Percentiles rank a stretch among this genome's conserved stretches.
Evolutionary conservation across 176 grass and related monocot species (phyloP).

Genomic region (Metroxylon sagu): DNA sequence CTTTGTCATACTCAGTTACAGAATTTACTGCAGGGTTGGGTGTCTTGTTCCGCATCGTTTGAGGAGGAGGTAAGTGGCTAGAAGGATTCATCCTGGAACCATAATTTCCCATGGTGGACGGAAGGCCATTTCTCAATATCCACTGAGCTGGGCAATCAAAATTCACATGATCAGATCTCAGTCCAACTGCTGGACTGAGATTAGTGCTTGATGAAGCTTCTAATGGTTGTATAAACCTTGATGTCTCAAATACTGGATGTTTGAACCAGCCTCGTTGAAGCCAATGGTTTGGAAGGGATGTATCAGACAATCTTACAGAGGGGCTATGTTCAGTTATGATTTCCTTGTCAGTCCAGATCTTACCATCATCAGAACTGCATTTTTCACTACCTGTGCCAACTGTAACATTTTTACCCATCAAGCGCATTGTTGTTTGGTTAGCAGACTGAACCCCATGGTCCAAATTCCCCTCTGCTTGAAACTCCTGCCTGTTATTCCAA

Average conservation of each 20-base stretch:
- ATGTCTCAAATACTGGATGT: background rate
- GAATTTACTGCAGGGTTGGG: background rate
- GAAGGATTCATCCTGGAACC: background rate
- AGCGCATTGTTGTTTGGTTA: background rate
- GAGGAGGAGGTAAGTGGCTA: background rate
- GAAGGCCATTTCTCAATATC: background rate
- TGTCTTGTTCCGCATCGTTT: background rate
- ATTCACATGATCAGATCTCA: background rate
- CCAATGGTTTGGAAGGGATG: background rate
- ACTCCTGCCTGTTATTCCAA: background rate
- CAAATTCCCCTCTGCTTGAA: background rate
- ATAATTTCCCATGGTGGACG: background rate
- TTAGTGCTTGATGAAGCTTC: background rate
- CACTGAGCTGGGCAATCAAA: background rate
- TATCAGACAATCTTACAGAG: background rate
- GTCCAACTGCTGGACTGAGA: background rate
- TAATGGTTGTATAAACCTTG: background rate
- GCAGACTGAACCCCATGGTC: background rate
- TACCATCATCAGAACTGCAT: background rate
- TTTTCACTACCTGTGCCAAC: background rate
- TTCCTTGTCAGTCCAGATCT: background rate
- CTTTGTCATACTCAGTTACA: background rate
- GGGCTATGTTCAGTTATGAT: background rate
- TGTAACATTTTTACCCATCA: background rate
- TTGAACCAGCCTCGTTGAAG: background rate